Conservation (phyloP, 1,284 basidiomycete genomes). For the Irpex sp. region DNA sequence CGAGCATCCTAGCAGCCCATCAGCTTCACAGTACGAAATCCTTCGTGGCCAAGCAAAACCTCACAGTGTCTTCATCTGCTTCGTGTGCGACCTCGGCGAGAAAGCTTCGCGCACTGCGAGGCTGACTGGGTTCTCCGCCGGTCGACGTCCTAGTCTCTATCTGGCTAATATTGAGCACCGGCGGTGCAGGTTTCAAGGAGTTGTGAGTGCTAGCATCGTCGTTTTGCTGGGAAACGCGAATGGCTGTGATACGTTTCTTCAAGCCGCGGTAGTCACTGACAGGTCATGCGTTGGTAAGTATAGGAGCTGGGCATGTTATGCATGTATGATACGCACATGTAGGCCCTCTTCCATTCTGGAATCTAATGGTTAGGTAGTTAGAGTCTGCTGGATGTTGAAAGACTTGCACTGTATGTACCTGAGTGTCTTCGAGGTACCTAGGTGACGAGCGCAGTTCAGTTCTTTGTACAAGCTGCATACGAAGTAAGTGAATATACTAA, state of each 20-base stretch:
- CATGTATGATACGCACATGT: slow-evolving; percentile 50
- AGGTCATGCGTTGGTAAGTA: not conserved
- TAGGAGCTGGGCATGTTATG: not conserved
- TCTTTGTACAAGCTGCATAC: not conserved
- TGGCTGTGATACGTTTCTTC: slow-evolving; percentile 62
- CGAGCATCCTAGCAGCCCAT: not conserved
- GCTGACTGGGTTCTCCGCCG: not conserved
- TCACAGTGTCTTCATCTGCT: not conserved
- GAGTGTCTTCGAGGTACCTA: slow-evolving; percentile 69
- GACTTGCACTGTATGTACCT: slow-evolving; percentile 38
- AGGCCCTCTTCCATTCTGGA: slow-evolving; percentile 80
- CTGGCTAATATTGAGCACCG: slow-evolving; percentile 1
- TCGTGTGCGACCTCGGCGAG: not conserved
- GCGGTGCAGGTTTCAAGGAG: slow-evolving; percentile 9
- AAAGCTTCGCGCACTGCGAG: not conserved
- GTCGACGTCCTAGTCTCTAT: slow-evolving; percentile 1
- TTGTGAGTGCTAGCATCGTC: slow-evolving; percentile 5
- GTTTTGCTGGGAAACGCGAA: slow-evolving; percentile 43
- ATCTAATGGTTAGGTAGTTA: slow-evolving; percentile 38
- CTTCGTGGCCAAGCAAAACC: not conserved
- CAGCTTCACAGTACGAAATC: not conserved
- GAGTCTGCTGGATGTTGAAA: not conserved
- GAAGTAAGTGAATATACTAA: slow-evolving; percentile 23
- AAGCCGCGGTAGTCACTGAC: slow-evolving; percentile 69
- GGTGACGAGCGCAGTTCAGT: not conserved